A percentile compares a stretch with the other conserved stretches of the same genome.
Evolutionary conservation across 2,329 filamentous ascomycete species (phyloP).

Genomic region (Hypoxylon sp.): DNA sequence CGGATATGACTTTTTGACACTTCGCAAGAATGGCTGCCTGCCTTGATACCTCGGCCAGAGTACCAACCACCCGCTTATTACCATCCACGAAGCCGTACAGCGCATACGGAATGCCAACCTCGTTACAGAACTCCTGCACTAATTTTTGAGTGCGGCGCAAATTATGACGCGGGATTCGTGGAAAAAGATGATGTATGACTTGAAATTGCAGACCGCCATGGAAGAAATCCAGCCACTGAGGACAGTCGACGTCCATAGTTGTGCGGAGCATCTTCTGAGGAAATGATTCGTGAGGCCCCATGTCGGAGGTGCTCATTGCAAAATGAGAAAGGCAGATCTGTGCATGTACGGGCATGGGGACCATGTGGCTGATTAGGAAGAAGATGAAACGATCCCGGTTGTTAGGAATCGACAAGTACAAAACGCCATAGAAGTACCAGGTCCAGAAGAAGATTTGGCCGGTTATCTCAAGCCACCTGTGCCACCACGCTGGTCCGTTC

Average conservation of each 20-base stretch:
- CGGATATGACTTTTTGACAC: constrained; percentile 71
- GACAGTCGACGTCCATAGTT: constrained; percentile 94
- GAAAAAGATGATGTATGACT: constrained; percentile 88
- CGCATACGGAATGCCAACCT: constrained; percentile 87
- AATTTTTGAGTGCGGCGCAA: constrained; percentile 80
- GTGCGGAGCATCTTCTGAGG: constrained; percentile 92
- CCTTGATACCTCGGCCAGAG: constrained; percentile 82
- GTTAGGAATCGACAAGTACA: constrained; percentile 80
- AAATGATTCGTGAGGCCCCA: constrained; percentile 88
- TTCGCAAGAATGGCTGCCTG: constrained; percentile 84
- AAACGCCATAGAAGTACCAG: constrained; percentile 86
- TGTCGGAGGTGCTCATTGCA: constrained; percentile 90
- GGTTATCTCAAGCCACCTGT: constrained; percentile 82
- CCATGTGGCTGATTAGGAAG: constrained; percentile 83
- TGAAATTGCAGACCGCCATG: constrained; percentile 93
- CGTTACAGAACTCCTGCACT: constrained; percentile 84
- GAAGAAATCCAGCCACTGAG: constrained; percentile 88
- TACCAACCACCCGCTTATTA: constrained; percentile 83
- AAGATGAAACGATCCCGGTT: constrained; percentile 79
- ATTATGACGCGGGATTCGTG: constrained; percentile 87
- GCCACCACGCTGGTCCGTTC: constrained; percentile 86
- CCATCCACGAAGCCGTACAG: constrained; percentile 88
- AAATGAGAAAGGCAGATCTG: constrained; percentile 95
- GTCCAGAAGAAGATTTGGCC: constrained; percentile 87
- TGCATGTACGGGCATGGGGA: constrained; percentile 85